These are phyloP conservation scores for Talaromyces sp. DNA, from an alignment of 2,329 filamentous ascomycete genomes.

Conservation along the genomic window DNA sequence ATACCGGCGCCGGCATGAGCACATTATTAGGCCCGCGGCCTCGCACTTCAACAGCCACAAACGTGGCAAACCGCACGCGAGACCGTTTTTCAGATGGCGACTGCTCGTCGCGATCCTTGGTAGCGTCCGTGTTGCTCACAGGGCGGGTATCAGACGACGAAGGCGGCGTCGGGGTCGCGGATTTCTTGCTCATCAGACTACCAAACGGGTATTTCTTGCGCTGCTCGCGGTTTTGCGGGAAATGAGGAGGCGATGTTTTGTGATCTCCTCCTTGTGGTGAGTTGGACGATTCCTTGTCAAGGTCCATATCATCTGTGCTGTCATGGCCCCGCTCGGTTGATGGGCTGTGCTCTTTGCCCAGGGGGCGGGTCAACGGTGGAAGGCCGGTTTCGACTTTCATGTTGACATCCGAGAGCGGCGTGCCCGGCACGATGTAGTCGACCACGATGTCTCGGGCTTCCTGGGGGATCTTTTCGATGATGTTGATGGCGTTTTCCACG, in stretches of 20 bases:
- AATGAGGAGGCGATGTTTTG: constrained; percentile 10
- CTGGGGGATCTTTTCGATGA: constrained; percentile 78
- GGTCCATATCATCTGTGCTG: constrained; percentile 15
- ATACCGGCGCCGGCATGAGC: constrained; percentile 71
- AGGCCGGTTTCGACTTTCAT: constrained; percentile 80
- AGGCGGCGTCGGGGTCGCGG: background rate
- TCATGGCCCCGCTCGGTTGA: constrained; percentile 16
- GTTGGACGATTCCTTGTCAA: constrained; percentile 2
- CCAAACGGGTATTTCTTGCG: constrained; percentile 42
- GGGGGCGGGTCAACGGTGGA: constrained; percentile 53
- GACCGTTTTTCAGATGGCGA: constrained; percentile 22
- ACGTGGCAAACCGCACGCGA: constrained; percentile 70
- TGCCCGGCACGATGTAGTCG: constrained; percentile 76
- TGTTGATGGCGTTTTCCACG: constrained; percentile 80
- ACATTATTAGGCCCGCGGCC: constrained; percentile 60
- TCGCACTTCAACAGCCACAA: constrained; percentile 69
- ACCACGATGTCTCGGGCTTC: constrained; percentile 90
- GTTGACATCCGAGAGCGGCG: constrained; percentile 62
- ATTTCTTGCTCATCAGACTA: constrained; percentile 35
- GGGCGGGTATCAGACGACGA: constrained; percentile 7
- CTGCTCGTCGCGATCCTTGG: constrained; percentile 20
- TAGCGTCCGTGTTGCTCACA: background rate
- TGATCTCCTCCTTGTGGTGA: background rate
- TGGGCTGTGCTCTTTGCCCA: constrained; percentile 3
- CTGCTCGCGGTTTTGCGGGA: constrained; percentile 19